Percentiles rank a stretch among this genome's conserved stretches.
Conservation (phyloP, 139 green algal genomes). For the Coelastrella sp. region DNA sequence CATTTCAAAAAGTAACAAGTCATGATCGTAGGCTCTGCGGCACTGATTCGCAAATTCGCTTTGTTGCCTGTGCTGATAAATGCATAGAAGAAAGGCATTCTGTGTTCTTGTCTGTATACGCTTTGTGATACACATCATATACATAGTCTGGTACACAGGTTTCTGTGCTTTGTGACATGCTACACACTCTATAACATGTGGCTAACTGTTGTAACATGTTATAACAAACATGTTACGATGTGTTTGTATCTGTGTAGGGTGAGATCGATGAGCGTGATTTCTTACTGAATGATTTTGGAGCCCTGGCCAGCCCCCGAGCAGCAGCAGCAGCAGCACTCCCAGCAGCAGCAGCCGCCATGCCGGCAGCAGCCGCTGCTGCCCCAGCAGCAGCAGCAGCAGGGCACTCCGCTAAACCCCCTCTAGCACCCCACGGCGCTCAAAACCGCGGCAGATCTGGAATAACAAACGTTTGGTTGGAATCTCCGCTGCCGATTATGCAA, state of each 20-base stretch:
- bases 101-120: no score
- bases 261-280: conserved; percentile 70
- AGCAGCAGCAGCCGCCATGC: neutral
- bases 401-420: conserved; percentile 30
- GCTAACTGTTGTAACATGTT: no score
- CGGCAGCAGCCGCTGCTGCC: conserved; percentile 4
- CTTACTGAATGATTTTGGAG: conserved; percentile 57
- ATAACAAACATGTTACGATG: neutral
- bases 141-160: no score
- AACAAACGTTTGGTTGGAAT: conserved; percentile 47
- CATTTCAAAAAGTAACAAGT: no score
- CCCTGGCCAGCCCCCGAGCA: conserved; percentile 53
- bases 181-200: no score
- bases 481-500: conserved; percentile 61
- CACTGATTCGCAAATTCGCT: no score
- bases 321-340: neutral
- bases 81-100: no score
- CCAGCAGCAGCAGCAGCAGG: neutral
- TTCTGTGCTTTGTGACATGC: no score
- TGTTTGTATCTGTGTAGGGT: conserved; percentile 10
- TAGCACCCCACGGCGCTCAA: neutral
- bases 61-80: no score
- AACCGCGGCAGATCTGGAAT: neutral
- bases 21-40: no score
- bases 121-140: no score